A percentile compares a stretch with the other conserved stretches of the same genome.
phyloP scores from a whole-genome alignment of 2,329 filamentous ascomycete species.

The Paraphoma sp. region DNA sequence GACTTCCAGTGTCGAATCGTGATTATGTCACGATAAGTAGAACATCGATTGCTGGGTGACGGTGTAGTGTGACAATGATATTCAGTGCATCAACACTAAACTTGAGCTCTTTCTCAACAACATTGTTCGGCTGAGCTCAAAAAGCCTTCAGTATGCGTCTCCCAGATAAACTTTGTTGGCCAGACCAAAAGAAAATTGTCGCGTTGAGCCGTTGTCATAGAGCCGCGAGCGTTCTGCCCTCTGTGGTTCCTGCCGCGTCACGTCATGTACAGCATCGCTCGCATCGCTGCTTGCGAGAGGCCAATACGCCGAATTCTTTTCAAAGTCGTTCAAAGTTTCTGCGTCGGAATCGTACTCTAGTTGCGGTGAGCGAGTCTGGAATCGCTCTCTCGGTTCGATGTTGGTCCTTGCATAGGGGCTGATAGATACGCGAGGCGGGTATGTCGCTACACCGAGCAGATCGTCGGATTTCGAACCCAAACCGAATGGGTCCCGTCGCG shows the following conservation, averaged over 20 bases:
- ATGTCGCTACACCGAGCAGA: neutral
- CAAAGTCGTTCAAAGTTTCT: neutral
- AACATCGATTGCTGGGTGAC: too few relatives aligned
- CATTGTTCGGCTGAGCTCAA: too few relatives aligned
- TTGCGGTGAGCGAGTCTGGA: neutral
- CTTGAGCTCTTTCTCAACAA: too few relatives aligned
- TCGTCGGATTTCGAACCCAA: neutral
- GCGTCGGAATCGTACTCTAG: neutral
- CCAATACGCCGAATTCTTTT: conserved; percentile 1
- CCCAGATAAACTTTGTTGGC: neutral
- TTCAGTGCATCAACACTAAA: too few relatives aligned
- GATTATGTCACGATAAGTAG: neutral
- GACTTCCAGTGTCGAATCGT: neutral
- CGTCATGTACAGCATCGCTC: neutral
- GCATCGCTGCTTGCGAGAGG: neutral
- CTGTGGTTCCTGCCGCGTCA: neutral
- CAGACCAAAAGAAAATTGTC: neutral
- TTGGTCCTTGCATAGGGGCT: neutral
- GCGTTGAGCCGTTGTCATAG: neutral
- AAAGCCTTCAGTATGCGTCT: neutral
- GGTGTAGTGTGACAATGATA: too few relatives aligned
- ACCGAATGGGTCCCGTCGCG: neutral
- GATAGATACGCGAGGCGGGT: neutral
- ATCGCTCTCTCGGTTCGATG: too few relatives aligned
- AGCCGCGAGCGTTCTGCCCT: neutral